These are phyloP conservation scores for Tieghemostelium lacteum DNA, from an alignment of 78 protist species.

Conservation along the genomic window DNA sequence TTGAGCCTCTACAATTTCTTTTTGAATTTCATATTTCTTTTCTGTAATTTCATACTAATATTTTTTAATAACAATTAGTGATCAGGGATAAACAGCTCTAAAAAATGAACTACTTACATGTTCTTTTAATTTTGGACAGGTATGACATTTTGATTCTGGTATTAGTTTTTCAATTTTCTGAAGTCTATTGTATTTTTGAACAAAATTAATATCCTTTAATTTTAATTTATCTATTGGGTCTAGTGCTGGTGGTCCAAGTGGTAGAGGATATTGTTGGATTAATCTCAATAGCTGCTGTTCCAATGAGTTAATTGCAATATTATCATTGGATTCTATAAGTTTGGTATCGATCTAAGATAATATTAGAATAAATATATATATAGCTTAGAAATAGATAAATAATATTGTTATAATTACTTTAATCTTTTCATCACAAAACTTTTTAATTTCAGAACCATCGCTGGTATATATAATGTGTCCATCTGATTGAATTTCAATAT, in stretches of 20 bases:
- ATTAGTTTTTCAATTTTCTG: conserved; percentile 39
- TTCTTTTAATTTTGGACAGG: conserved; percentile 74
- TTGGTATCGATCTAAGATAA: background rate
- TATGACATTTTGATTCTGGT: conserved; percentile 78
- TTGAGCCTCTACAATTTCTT: conserved; percentile 1
- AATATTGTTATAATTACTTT: conserved; percentile 4
- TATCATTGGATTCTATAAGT: conserved; percentile 18
- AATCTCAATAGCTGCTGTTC: conserved; percentile 37
- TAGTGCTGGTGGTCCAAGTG: conserved; percentile 60
- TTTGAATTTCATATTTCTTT: conserved; percentile 6
- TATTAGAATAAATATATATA: background rate
- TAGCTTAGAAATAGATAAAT: background rate
- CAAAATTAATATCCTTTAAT: conserved; percentile 41
- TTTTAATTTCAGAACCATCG: conserved; percentile 14
- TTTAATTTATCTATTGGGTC: conserved; percentile 71
- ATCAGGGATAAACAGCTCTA: too few relatives aligned
- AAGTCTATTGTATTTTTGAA: conserved; percentile 12
- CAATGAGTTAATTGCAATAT: background rate
- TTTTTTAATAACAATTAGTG: too few relatives aligned
- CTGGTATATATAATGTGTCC: background rate
- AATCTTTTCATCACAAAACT: conserved; percentile 54
- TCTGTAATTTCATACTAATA: conserved; percentile 30
- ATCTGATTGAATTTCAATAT: background rate
- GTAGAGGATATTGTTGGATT: conserved; percentile 56
- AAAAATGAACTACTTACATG: conserved; percentile 53